These are phyloP conservation scores for Erythrobasidium hasegawianum DNA, from an alignment of 1,284 basidiomycete genomes.

Conservation along the genomic window DNA sequence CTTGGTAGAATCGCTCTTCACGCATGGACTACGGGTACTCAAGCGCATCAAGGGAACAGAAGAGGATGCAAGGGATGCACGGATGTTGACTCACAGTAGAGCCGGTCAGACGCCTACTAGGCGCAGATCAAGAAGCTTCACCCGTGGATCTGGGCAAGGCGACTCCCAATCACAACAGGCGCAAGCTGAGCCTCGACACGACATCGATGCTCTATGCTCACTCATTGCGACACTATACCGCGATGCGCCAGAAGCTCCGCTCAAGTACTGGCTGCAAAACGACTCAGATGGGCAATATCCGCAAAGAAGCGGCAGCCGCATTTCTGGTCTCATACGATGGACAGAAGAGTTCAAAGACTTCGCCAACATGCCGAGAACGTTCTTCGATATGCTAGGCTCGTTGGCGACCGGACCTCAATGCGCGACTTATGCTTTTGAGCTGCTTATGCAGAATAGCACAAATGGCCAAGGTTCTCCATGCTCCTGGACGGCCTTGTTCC, in stretches of 20 bases:
- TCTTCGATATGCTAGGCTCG: constrained; percentile 85
- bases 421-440: constrained; percentile 78
- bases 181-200: constrained; percentile 60
- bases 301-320: constrained; percentile 54
- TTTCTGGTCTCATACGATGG: constrained; percentile 79
- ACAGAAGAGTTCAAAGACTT: constrained; percentile 68
- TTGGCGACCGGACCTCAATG: constrained; percentile 76
- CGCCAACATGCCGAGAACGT: constrained; percentile 65
- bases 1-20: constrained; percentile 68
- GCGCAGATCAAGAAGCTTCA: constrained; percentile 23
- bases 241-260: constrained; percentile 65
- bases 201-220: constrained; percentile 76
- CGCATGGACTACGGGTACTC: constrained; percentile 77
- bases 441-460: constrained; percentile 53
- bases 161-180: constrained; percentile 6
- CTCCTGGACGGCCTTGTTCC: constrained; percentile 57
- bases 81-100: constrained; percentile 57
- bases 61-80: constrained; percentile 63
- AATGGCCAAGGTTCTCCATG: constrained; percentile 41
- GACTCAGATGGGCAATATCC: constrained; percentile 48
- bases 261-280: constrained; percentile 78
- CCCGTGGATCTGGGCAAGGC: constrained; percentile 52
- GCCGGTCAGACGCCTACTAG: constrained; percentile 38
- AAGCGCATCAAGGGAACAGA: constrained; percentile 85
- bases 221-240: constrained; percentile 78